phyloP scores from a whole-genome alignment of 2,329 filamentous ascomycete genomes.

The Fusarium lateritium region DNA sequence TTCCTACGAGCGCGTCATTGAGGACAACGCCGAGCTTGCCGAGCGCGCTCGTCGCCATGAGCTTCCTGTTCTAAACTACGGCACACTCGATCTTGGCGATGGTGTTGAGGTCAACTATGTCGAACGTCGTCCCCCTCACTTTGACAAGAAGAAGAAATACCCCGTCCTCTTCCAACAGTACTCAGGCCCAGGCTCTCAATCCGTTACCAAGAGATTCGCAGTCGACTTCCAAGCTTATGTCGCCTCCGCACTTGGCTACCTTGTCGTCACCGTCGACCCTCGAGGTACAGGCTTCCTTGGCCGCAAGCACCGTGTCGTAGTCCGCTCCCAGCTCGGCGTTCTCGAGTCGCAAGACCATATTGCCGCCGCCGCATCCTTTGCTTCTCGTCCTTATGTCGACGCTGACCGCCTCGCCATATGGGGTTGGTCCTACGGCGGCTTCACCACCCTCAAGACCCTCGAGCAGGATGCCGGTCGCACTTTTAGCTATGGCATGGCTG shows the following conservation, averaged over 20 bases:
- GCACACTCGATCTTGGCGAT: slow-evolving; percentile 84
- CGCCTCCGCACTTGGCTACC: slow-evolving; percentile 87
- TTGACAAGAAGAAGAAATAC: slow-evolving; percentile 86
- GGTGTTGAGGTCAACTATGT: slow-evolving; percentile 80
- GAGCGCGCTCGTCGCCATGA: slow-evolving; percentile 81
- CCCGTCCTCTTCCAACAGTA: slow-evolving; percentile 97
- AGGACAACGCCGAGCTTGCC: slow-evolving; percentile 81
- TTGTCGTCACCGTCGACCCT: slow-evolving; percentile 95
- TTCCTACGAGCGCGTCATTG: slow-evolving; percentile 78
- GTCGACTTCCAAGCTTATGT: slow-evolving; percentile 94
- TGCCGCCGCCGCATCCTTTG: slow-evolving; percentile 87
- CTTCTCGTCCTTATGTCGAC: slow-evolving; percentile 86
- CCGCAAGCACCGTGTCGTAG: slow-evolving; percentile 83
- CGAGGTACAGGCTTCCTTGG: slow-evolving; percentile 94
- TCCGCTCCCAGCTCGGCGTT: slow-evolving; percentile 86
- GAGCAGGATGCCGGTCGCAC: slow-evolving; percentile 91
- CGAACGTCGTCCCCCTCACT: slow-evolving; percentile 91
- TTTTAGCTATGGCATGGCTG: slow-evolving; percentile 97
- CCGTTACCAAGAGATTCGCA: slow-evolving; percentile 82
- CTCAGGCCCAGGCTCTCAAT: slow-evolving; percentile 93
- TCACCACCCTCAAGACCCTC: slow-evolving; percentile 93
- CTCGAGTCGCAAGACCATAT: slow-evolving; percentile 94
- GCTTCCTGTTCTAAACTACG: slow-evolving; percentile 85
- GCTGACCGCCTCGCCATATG: slow-evolving; percentile 88
- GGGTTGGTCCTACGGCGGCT: slow-evolving; percentile 99